Evolutionary conservation across 768 basidiomycete species (phyloP).

Genomic region (Dacryopinax spathularia): DNA sequence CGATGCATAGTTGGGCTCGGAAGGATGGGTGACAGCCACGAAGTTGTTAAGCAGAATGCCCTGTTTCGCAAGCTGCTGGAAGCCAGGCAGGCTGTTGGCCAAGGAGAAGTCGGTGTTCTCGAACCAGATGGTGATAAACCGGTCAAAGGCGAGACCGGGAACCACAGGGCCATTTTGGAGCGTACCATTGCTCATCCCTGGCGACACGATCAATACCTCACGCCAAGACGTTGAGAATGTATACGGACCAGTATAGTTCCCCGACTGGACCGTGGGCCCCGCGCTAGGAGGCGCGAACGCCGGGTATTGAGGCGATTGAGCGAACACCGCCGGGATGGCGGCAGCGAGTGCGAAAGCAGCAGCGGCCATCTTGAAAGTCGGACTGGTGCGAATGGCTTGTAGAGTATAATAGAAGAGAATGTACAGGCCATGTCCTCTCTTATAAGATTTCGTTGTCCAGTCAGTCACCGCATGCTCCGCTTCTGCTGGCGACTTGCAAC

Average conservation of each 20-base stretch:
- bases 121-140: slow-evolving; percentile 32
- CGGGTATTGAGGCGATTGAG: slow-evolving; percentile 13
- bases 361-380: too few relatives aligned
- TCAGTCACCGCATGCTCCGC: not conserved
- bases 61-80: slow-evolving; percentile 31
- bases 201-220: not conserved
- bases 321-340: not conserved
- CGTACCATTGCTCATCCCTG: slow-evolving; percentile 26
- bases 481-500: not conserved
- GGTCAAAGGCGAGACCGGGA: slow-evolving; percentile 33
- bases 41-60: slow-evolving; percentile 33
- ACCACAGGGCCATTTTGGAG: slow-evolving; percentile 29
- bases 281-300: slow-evolving; percentile 22
- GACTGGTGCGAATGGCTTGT: too few relatives aligned
- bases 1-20: slow-evolving; percentile 42
- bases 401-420: too few relatives aligned
- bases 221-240: not conserved
- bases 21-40: slow-evolving; percentile 34
- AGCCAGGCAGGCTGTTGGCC: slow-evolving; percentile 16
- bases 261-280: slow-evolving; percentile 21
- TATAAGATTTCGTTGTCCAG: not conserved
- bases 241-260: slow-evolving; percentile 28
- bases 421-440: too few relatives aligned
- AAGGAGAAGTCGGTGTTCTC: slow-evolving; percentile 44
- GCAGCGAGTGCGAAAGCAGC: not conserved